Base-by-base conservation (phyloP, 768 basidiomycete genomes). In the Suillus variegatus region DNA sequence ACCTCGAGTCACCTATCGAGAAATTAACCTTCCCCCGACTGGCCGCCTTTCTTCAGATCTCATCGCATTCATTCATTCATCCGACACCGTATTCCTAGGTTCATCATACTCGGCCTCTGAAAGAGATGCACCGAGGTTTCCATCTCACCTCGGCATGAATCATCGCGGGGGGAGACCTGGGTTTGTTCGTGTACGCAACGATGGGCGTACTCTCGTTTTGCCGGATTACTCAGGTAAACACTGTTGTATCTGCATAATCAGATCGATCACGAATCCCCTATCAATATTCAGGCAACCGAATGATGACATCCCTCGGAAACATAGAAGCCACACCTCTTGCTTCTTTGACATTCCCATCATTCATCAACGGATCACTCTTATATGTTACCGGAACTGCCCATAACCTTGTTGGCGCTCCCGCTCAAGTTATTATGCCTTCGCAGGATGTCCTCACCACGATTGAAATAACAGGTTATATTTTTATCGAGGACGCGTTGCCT, bases 141-240 rank as follows among this genome's bases (percentile, higher is more conserved):
- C 85, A 0, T 87, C 88, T 1, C 88, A 89, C 68, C 69, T 88
- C 8, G 89, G 89, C 38, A 87, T 86, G 80, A 90, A 90, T 64
- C 85, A 88, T 38, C 86, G 89, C 6, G 88, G 86, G 4, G 89
- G 89, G 2, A 77, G 79, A 40, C 80, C 82, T 22, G 89, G 89
- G 0, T 89, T 88, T 70, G 77, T 86, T 1, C 86, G 88, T 14
- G 82, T 89, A 22, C 73, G 77, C 51, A 81, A 80, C 3, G 84
- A 89, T 70, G 81, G 83, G 7, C 80, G 84, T 32, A 89, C 85
- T 0, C 67, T 90, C 4, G 80, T 85, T 2, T 68, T 90, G 16
- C 89, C 89, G 2, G 88, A 91, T 69, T 89, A 81, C 65, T 86
- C 86, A 46, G 88, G 88, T 74, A 67, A 10, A 64, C 61, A 62